A percentile compares a stretch with the other conserved stretches of the same genome.
Conservation (phyloP, 768 basidiomycete genomes). For the Agaricus blazei region DNA sequence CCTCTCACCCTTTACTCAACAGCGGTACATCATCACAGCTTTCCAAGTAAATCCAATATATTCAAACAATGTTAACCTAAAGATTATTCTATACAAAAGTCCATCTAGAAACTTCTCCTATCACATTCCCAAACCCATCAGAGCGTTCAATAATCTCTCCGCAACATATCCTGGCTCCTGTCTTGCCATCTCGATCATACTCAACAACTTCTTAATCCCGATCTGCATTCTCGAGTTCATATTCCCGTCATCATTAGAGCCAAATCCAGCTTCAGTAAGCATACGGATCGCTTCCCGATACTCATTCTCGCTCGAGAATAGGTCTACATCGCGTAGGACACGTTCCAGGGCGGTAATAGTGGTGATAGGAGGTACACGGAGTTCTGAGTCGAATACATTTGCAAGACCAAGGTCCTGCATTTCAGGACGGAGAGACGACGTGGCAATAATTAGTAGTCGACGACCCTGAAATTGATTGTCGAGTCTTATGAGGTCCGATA, state of each 20-base stretch:
- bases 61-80: no score
- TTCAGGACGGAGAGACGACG: conserved; percentile 83
- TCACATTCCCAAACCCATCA: conserved; percentile 50
- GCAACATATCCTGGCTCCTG: conserved; percentile 88
- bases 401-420: conserved; percentile 83
- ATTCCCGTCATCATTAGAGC: conserved; percentile 36
- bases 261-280: conserved; percentile 71
- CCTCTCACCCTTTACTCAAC: no score
- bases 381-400: conserved; percentile 86
- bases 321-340: conserved; percentile 72
- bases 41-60: no score
- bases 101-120: no score
- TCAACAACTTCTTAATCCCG: conserved; percentile 92
- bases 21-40: no score
- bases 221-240: conserved; percentile 56
- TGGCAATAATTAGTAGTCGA: conserved; percentile 87
- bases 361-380: conserved; percentile 79
- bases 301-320: conserved; percentile 61
- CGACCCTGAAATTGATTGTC: conserved; percentile 58
- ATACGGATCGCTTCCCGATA: conserved; percentile 54
- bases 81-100: no score
- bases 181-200: conserved; percentile 91
- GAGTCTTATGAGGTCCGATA: neutral
- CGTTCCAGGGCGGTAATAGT: conserved; percentile 65
- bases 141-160: conserved; percentile 57